Evolutionary conservation across 2,329 filamentous ascomycete species (phyloP).

Genomic region (Mollisiaceae sp.): DNA sequence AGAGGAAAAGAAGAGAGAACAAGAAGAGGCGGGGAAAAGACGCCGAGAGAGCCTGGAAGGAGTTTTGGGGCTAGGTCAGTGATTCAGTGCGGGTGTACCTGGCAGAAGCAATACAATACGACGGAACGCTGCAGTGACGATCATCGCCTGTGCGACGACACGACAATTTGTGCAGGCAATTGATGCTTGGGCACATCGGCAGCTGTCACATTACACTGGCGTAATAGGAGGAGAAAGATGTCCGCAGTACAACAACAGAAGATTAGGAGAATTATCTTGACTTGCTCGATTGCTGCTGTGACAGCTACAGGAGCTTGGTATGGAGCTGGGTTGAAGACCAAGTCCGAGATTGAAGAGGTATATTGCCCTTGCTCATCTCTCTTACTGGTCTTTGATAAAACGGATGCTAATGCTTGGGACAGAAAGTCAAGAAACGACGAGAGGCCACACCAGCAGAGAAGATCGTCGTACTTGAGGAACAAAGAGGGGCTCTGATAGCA

Average conservation of each 20-base stretch:
- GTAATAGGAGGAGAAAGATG: not conserved
- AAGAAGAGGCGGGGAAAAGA: constrained; percentile 15
- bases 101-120: not conserved
- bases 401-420: not conserved
- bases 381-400: not conserved
- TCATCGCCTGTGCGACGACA: not conserved
- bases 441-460: constrained; percentile 58
- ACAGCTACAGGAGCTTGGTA: constrained; percentile 63
- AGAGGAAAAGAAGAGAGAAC: constrained; percentile 24
- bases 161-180: not conserved
- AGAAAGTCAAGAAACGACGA: constrained; percentile 52
- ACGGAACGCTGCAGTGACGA: not conserved
- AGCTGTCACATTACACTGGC: no score
- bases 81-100: not conserved
- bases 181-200: not conserved
- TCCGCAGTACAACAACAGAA: constrained; percentile 40
- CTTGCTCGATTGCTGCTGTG: constrained; percentile 58
- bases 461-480: constrained; percentile 57
- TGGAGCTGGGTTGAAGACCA: constrained; percentile 62
- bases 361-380: constrained; percentile 22
- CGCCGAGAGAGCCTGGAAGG: constrained; percentile 27
- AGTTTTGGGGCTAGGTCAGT: constrained; percentile 28
- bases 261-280: constrained; percentile 56
- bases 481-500: constrained; percentile 53
- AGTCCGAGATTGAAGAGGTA: constrained; percentile 58